Conservation (phyloP, 768 basidiomycete genomes). For the Leccinum pellstonianum region DNA sequence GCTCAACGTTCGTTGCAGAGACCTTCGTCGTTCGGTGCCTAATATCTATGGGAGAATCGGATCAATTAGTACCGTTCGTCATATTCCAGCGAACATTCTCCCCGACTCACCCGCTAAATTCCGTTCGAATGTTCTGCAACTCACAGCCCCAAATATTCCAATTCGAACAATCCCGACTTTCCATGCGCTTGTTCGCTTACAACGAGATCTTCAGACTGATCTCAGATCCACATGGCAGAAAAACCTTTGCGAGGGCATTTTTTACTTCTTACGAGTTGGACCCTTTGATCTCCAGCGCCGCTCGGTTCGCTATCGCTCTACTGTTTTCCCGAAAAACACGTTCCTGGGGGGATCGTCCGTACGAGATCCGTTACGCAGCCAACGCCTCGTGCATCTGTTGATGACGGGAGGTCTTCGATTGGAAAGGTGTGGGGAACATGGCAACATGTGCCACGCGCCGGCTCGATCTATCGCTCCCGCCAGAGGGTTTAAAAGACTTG, state of each 20-base stretch:
- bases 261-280: background rate
- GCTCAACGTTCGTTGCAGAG: conserved; percentile 7
- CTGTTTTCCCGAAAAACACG: conserved; percentile 7
- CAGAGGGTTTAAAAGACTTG: conserved; percentile 9
- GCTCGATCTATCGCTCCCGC: conserved; percentile 3
- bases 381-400: conserved; percentile 25
- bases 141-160: background rate
- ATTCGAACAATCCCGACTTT: conserved; percentile 5
- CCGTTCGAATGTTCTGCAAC: conserved; percentile 6
- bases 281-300: background rate
- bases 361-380: conserved; percentile 8
- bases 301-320: background rate
- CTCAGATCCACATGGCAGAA: conserved; percentile 3
- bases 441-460: conserved; percentile 16
- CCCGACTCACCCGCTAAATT: conserved; percentile 3
- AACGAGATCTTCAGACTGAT: background rate
- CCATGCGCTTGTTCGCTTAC: conserved; percentile 4
- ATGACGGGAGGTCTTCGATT: conserved; percentile 22
- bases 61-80: background rate
- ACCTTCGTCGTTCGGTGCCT: conserved; percentile 8
- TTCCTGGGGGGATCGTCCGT: conserved; percentile 6
- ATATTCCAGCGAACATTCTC: conserved; percentile 6
- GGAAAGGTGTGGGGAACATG: conserved; percentile 18
- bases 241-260: background rate
- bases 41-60: background rate